Percentiles rank a stretch among this genome's conserved stretches.
These are phyloP conservation scores for Biscutella auriculata DNA, from an alignment of 441 rosid species.

Conservation along the genomic window DNA sequence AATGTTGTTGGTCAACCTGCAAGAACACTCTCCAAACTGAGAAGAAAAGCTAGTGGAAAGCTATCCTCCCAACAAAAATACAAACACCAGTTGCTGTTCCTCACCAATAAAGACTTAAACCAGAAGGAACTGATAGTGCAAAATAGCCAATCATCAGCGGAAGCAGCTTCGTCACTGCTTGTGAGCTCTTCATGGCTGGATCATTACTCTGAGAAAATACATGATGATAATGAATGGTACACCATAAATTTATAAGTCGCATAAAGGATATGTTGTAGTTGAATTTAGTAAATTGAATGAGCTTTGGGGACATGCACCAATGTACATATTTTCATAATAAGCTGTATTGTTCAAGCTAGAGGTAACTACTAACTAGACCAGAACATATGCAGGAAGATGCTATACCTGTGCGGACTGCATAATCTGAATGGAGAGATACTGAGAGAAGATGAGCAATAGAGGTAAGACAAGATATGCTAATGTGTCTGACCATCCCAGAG, in stretches of 20 bases:
- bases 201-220: conserved; percentile 49
- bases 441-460: conserved; percentile 50
- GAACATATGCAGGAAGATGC: background rate
- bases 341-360: background rate
- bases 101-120: conserved; percentile 96
- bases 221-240: background rate
- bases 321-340: background rate
- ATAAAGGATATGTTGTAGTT: background rate
- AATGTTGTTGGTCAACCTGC: conserved; percentile 86
- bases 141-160: conserved; percentile 90
- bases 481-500: conserved; percentile 89
- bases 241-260: background rate
- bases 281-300: background rate
- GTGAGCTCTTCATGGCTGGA: conserved; percentile 82
- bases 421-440: conserved; percentile 73
- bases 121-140: conserved; percentile 93
- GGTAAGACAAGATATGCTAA: conserved; percentile 88
- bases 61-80: background rate
- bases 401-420: conserved; percentile 87
- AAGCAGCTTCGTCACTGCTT: conserved; percentile 64
- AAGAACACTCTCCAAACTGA: conserved; percentile 5
- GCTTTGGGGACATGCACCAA: background rate
- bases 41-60: conserved; percentile 1
- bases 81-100: conserved; percentile 18
- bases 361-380: background rate